These are phyloP conservation scores for Fraxinus sp. DNA, from an alignment of 305 asterid species.

Conservation along the genomic window DNA sequence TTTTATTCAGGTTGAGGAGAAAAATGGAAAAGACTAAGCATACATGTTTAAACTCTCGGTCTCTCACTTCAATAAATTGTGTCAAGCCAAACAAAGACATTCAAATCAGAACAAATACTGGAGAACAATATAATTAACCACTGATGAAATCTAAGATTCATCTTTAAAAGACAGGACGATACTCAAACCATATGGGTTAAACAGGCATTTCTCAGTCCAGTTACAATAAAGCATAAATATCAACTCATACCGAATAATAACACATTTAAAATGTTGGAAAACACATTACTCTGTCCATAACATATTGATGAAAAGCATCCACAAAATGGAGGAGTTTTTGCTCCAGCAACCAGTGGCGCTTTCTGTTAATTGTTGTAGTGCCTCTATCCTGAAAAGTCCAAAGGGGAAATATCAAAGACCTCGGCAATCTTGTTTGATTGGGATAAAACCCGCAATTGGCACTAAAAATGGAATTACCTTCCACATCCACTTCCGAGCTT, in stretches of 20 bases:
- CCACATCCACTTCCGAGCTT: slow-evolving; percentile 97
- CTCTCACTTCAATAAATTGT: not conserved
- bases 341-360: slow-evolving; percentile 90
- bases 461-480: slow-evolving; percentile 47
- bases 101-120: not conserved
- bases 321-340: slow-evolving; percentile 95
- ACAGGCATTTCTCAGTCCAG: not conserved
- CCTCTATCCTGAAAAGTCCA: slow-evolving; percentile 66
- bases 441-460: slow-evolving; percentile 10
- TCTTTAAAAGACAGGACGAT: not conserved
- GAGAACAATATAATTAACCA: not conserved
- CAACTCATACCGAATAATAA: not conserved
- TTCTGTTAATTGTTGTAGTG: slow-evolving; percentile 50
- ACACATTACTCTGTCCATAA: slow-evolving; percentile 87
- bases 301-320: slow-evolving; percentile 98
- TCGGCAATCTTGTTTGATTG: slow-evolving; percentile 1
- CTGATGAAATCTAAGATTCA: slow-evolving; percentile 5
- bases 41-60: not conserved
- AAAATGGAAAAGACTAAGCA: not conserved
- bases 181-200: not conserved
- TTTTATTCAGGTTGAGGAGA: not conserved
- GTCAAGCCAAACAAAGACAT: not conserved
- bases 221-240: not conserved
- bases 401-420: slow-evolving; percentile 22
- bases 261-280: slow-evolving; percentile 22